Evolutionary conservation across 2,329 filamentous ascomycete genomes (phyloP).

Genomic region (Trichophyton simii): DNA sequence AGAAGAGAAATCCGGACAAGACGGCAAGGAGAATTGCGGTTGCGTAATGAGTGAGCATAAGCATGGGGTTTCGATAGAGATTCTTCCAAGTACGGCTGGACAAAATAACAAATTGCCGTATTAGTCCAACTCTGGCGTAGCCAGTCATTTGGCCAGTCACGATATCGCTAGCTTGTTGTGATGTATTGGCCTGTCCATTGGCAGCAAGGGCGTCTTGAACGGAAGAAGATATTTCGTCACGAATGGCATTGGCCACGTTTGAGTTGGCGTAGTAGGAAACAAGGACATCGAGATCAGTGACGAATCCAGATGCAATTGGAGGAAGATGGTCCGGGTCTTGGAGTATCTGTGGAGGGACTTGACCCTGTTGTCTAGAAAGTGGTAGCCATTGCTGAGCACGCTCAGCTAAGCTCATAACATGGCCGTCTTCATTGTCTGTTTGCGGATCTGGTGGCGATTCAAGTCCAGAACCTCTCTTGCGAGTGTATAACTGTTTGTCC

Average conservation of each 20-base stretch:
- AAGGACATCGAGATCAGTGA: conserved; percentile 70
- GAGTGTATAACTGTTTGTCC: conserved; percentile 79
- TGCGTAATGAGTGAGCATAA: conserved; percentile 97
- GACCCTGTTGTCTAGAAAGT: conserved; percentile 42
- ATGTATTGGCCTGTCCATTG: conserved; percentile 52
- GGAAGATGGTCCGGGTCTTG: conserved; percentile 57
- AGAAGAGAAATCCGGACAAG: conserved; percentile 89
- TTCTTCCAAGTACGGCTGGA: conserved; percentile 92
- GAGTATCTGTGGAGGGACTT: conserved; percentile 46
- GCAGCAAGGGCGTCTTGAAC: conserved; percentile 51
- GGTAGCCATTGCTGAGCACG: conserved; percentile 35
- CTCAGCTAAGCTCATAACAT: conserved; percentile 38
- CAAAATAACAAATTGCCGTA: conserved; percentile 75
- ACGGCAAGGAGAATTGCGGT: conserved; percentile 91
- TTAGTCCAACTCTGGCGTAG: conserved; percentile 68
- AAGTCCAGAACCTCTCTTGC: conserved; percentile 54
- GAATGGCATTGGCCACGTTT: conserved; percentile 59
- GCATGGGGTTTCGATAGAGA: conserved; percentile 88
- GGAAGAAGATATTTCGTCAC: conserved; percentile 64
- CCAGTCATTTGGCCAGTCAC: conserved; percentile 56
- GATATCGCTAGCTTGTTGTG: conserved; percentile 37
- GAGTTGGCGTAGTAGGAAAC: conserved; percentile 65
- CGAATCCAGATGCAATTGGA: conserved; percentile 44
- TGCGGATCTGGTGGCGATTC: conserved; percentile 44
- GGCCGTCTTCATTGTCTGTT: conserved; percentile 49